phyloP scores from a whole-genome alignment of 768 basidiomycete genomes.

The Naematelia aurantialba region DNA sequence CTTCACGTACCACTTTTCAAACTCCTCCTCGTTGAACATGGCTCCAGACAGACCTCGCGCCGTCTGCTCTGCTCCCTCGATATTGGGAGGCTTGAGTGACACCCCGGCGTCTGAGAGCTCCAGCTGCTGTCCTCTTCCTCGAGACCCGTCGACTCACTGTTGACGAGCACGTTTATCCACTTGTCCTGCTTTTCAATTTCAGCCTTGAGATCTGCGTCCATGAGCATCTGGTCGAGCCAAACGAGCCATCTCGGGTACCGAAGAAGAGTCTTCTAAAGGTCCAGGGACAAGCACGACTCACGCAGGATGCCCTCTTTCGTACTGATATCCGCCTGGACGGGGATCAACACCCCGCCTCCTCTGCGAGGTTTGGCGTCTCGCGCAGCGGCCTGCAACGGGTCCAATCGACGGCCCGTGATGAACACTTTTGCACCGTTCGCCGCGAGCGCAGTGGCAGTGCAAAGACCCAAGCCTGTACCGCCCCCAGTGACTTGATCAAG shows the following conservation, averaged over 20 bases:
- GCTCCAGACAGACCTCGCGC: conserved; percentile 40
- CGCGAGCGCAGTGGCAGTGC: conserved; percentile 42
- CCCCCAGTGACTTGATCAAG: conserved; percentile 41
- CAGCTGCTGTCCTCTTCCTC: neutral
- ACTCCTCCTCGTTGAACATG: conserved; percentile 43
- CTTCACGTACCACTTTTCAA: conserved; percentile 40
- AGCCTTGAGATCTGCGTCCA: conserved; percentile 30
- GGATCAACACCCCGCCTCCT: conserved; percentile 26
- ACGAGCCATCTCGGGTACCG: no score
- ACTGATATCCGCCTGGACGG: conserved; percentile 39
- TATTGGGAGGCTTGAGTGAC: conserved; percentile 25
- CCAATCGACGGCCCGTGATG: conserved; percentile 44
- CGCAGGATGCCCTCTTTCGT: conserved; percentile 44
- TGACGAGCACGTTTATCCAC: conserved; percentile 44
- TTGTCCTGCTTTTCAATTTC: conserved; percentile 38
- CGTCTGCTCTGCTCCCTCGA: conserved; percentile 40
- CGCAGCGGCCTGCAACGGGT: conserved; percentile 38
- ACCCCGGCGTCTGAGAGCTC: conserved; percentile 41
- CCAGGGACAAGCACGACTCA: no score
- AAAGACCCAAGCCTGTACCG: conserved; percentile 26
- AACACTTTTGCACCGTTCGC: conserved; percentile 48
- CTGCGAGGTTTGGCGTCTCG: conserved; percentile 24
- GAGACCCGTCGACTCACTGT: conserved; percentile 21
- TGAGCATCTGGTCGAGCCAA: no score
- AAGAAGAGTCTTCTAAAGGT: no score